Conservation (phyloP, 169 alveolate genomes). For the Eimeria maxima region DNA sequence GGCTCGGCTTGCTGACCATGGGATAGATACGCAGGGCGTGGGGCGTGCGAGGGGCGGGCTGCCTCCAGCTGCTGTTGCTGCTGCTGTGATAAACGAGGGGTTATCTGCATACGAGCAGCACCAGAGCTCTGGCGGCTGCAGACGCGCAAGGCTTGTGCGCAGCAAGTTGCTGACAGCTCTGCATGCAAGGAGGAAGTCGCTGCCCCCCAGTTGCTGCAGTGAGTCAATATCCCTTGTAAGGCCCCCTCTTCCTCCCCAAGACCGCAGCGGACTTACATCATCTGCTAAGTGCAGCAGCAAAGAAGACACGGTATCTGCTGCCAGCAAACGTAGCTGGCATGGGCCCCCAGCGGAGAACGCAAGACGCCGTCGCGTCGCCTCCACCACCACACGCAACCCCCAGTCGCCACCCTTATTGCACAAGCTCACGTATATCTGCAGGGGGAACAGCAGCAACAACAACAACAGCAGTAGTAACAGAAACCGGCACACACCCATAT, state of each 20-base stretch:
- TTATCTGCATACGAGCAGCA: not conserved
- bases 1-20: constrained; percentile 39
- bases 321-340: not conserved
- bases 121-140: constrained; percentile 57
- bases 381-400: constrained; percentile 56
- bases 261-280: constrained; percentile 31
- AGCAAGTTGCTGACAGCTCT: not conserved
- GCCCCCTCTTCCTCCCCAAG: constrained; percentile 22
- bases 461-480: not conserved
- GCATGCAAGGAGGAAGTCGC: not conserved
- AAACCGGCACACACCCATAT: not conserved
- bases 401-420: constrained; percentile 18
- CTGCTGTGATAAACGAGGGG: not conserved
- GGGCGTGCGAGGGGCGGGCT: not conserved
- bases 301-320: constrained; percentile 36
- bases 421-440: constrained; percentile 7
- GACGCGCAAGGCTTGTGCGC: constrained; percentile 3
- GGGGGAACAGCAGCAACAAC: constrained; percentile 37
- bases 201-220: constrained; percentile 33
- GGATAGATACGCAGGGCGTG: constrained; percentile 29
- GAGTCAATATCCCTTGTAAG: not conserved
- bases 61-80: constrained; percentile 19
- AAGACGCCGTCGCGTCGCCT: constrained; percentile 16
- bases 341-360: not conserved
- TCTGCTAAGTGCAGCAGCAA: constrained; percentile 59